Evolutionary conservation across 1,284 basidiomycete genomes (phyloP).

Genomic region (Naganishia sp.): DNA sequence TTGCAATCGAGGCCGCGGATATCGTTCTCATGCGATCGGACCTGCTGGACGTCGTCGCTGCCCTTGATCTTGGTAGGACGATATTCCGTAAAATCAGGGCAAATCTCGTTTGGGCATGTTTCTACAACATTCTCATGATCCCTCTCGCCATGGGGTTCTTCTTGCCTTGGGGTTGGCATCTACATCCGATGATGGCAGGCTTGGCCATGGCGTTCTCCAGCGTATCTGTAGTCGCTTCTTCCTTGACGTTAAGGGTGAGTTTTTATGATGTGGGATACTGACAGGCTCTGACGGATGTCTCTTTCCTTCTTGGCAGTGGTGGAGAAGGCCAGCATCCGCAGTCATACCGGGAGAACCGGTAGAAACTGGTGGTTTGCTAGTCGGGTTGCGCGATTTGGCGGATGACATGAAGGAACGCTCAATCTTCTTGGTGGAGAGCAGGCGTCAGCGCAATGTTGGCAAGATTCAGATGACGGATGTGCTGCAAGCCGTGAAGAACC

Average conservation of each 20-base stretch:
- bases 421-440: slow-evolving; percentile 21
- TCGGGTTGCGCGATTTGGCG: slow-evolving; percentile 40
- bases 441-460: slow-evolving; percentile 7
- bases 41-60: slow-evolving; percentile 93
- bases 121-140: slow-evolving; percentile 92
- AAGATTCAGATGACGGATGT: slow-evolving; percentile 16
- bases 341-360: slow-evolving; percentile 65
- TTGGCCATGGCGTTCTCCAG: slow-evolving; percentile 97
- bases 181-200: slow-evolving; percentile 98
- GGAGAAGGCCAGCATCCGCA: slow-evolving; percentile 70
- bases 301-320: slow-evolving; percentile 58
- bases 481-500: slow-evolving; percentile 14
- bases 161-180: slow-evolving; percentile 84
- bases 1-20: slow-evolving; percentile 96
- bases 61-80: slow-evolving; percentile 81
- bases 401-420: slow-evolving; percentile 32
- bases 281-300: slow-evolving; percentile 11
- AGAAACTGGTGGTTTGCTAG: slow-evolving; percentile 44
- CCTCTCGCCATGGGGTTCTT: slow-evolving; percentile 98
- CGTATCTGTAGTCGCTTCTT: slow-evolving; percentile 91
- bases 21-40: slow-evolving; percentile 97
- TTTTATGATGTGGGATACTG: slow-evolving; percentile 2
- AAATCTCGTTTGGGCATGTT: slow-evolving; percentile 88
- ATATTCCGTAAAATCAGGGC: slow-evolving; percentile 85
- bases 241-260: slow-evolving; percentile 69